phyloP scores from a whole-genome alignment of 768 basidiomycete genomes.

The Leccinum disarticulatum region DNA sequence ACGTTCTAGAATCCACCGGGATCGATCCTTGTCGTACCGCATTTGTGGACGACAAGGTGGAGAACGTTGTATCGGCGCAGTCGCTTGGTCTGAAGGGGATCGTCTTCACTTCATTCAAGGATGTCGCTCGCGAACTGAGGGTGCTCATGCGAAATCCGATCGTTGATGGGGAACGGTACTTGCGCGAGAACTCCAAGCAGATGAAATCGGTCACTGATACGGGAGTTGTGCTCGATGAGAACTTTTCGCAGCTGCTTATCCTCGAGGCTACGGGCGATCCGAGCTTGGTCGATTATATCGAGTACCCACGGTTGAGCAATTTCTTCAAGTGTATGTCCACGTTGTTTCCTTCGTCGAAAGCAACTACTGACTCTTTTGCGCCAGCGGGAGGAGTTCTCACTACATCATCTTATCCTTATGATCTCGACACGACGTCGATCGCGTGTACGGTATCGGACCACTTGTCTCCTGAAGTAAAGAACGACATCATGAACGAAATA shows the following conservation, averaged over 20 bases:
- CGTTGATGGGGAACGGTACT: conserved; percentile 14
- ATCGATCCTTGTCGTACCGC: conserved; percentile 20
- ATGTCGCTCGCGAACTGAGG: conserved; percentile 16
- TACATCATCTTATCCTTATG: conserved; percentile 14
- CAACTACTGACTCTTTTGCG: background rate
- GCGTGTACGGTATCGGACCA: conserved; percentile 20
- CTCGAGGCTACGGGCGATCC: conserved; percentile 18
- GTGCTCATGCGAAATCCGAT: conserved; percentile 17
- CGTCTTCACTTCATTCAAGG: conserved; percentile 17
- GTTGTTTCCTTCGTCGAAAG: background rate
- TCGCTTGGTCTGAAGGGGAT: conserved; percentile 23
- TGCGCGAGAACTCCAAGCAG: conserved; percentile 11
- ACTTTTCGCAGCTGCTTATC: conserved; percentile 22
- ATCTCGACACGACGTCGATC: conserved; percentile 22
- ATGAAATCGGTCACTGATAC: conserved; percentile 20
- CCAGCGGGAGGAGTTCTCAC: conserved; percentile 12
- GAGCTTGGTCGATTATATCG: conserved; percentile 20
- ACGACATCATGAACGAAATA: conserved; percentile 26
- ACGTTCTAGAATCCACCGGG: conserved; percentile 16
- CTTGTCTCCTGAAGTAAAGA: conserved; percentile 12
- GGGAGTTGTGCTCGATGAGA: conserved; percentile 18
- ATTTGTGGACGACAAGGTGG: conserved; percentile 26
- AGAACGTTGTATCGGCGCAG: conserved; percentile 20
- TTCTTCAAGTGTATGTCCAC: conserved; percentile 18
- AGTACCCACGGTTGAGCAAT: conserved; percentile 20